These are phyloP conservation scores for Acanthamoeba sp. DNA, from an alignment of 208 protist species.

Conservation along the genomic window DNA sequence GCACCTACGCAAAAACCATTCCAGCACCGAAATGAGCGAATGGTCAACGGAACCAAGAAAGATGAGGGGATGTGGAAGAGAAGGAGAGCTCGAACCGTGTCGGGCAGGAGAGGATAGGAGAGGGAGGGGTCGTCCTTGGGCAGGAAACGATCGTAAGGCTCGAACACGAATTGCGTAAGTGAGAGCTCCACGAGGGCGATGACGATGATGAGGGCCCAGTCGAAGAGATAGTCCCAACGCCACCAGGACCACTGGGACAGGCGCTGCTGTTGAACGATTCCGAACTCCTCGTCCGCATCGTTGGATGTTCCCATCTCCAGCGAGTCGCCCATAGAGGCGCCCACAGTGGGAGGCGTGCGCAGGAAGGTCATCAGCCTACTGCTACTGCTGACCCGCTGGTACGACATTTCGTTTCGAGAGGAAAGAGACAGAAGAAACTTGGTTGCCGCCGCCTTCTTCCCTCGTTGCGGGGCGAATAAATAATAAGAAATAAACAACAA, in stretches of 20 bases:
- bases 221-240: slow-evolving; percentile 63
- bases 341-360: background rate
- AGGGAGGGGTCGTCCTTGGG: slow-evolving; percentile 50
- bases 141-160: slow-evolving; percentile 65
- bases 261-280: background rate
- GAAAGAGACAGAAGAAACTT: background rate
- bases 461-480: no score
- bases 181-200: slow-evolving; percentile 49
- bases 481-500: background rate
- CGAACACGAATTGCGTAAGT: slow-evolving; percentile 64
- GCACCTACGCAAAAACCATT: no score
- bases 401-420: background rate
- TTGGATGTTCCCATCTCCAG: background rate
- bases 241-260: slow-evolving; percentile 62
- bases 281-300: background rate
- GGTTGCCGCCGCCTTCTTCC: no score
- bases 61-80: no score
- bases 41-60: background rate
- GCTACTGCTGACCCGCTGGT: background rate
- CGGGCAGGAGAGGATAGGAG: slow-evolving; percentile 41
- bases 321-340: background rate
- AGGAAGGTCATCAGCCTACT: slow-evolving; percentile 8
- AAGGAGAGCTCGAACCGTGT: slow-evolving; percentile 18
- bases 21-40: no score
- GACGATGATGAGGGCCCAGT: slow-evolving; percentile 55